Percentiles rank a stretch among this genome's conserved stretches.
Conservation (phyloP, 2,329 filamentous ascomycete species). For the Sclerotinia sclerotiorum region DNA sequence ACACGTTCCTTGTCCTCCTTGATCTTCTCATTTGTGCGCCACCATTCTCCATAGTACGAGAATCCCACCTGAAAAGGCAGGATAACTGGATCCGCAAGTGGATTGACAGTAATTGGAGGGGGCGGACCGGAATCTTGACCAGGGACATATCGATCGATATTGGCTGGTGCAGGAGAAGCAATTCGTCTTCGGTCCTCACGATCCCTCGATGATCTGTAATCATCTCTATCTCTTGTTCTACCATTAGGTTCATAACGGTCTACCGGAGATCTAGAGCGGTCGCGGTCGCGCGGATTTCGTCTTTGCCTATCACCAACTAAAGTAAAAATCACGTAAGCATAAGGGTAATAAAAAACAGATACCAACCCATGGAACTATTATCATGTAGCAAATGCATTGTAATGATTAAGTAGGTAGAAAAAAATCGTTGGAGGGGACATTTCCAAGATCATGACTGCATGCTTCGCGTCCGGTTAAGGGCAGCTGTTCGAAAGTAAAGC, state of each 20-base stretch:
- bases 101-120: constrained; percentile 58
- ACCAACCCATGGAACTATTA: constrained; percentile 7
- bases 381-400: not conserved
- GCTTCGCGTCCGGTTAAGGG: not conserved
- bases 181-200: constrained; percentile 62
- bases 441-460: not conserved
- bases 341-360: constrained; percentile 31
- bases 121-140: constrained; percentile 58
- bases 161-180: constrained; percentile 58
- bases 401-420: not conserved
- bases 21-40: constrained; percentile 77
- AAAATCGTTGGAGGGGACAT: not conserved
- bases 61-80: constrained; percentile 81
- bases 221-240: constrained; percentile 59
- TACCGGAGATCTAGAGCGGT: constrained; percentile 67
- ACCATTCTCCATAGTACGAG: constrained; percentile 85
- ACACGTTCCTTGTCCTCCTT: constrained; percentile 76
- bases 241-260: constrained; percentile 74
- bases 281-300: constrained; percentile 55
- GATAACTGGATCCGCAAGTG: constrained; percentile 68
- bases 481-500: not conserved
- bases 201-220: constrained; percentile 54
- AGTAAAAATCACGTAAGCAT: constrained; percentile 20
- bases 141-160: constrained; percentile 83
- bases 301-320: constrained; percentile 55